Percentiles rank a stretch among this genome's conserved stretches.
Evolutionary conservation across 179 eudicot genomes (phyloP).

Genomic region (Drosera spatulata): DNA sequence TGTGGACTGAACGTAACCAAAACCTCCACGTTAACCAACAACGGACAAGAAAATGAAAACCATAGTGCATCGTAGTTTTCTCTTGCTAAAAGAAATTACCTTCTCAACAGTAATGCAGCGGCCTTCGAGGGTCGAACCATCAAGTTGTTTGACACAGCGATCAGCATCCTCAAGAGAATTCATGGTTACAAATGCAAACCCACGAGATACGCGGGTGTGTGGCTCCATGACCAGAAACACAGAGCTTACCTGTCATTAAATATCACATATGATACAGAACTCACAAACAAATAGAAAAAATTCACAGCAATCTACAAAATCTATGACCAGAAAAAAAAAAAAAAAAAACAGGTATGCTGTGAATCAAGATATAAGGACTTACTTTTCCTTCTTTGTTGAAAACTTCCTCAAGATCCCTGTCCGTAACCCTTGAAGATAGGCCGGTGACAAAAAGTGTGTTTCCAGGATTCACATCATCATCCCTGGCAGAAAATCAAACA

Average conservation of each 20-base stretch:
- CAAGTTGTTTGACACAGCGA: slow-evolving; percentile 74
- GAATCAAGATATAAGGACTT: slow-evolving; percentile 1
- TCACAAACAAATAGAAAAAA: too few species aligned
- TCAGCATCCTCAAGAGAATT: slow-evolving; percentile 67
- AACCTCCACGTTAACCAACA: slow-evolving; percentile 51
- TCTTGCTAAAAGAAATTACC: slow-evolving; percentile 27
- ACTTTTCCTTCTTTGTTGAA: slow-evolving; percentile 90
- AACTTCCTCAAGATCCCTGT: slow-evolving; percentile 83
- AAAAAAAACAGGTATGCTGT: too few species aligned
- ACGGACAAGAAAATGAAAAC: slow-evolving; percentile 23
- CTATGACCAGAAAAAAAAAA: too few species aligned
- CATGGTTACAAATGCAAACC: slow-evolving; percentile 91
- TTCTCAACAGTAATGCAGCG: slow-evolving; percentile 93
- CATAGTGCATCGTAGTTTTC: slow-evolving; percentile 3
- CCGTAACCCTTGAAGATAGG: slow-evolving; percentile 84
- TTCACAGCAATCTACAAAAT: too few species aligned
- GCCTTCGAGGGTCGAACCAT: slow-evolving; percentile 90
- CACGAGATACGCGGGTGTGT: slow-evolving; percentile 83
- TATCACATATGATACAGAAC: too few species aligned
- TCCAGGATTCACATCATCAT: slow-evolving; percentile 55
- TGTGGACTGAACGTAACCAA: slow-evolving; percentile 92
- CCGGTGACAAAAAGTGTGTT: slow-evolving; percentile 88
- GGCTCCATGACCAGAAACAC: slow-evolving; percentile 84
- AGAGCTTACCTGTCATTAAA: slow-evolving; percentile 32
- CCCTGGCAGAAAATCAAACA: slow-evolving; percentile 26